Conservation (phyloP, 306 rosid genomes). For the Quercus cerris region DNA sequence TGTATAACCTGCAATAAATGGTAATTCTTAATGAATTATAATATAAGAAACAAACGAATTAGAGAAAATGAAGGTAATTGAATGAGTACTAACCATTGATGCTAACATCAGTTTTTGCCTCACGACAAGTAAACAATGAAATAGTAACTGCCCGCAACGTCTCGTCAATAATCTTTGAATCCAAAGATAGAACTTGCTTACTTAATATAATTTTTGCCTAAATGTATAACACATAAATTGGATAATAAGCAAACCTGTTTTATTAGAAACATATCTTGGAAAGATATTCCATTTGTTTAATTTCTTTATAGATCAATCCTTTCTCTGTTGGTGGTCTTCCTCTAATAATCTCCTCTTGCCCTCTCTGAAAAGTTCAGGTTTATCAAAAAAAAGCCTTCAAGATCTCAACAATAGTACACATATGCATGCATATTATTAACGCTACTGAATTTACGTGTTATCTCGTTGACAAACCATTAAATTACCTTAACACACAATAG, state of each 20-base stretch:
- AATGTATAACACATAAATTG: background rate
- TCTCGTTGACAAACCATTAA: too few relatives aligned
- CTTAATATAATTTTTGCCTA: too few relatives aligned
- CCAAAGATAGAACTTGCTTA: background rate
- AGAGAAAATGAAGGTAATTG: background rate
- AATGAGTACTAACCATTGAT: slow-evolving; percentile 23
- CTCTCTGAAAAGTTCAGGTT: slow-evolving; percentile 26
- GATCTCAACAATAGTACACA: background rate
- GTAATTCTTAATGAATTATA: background rate
- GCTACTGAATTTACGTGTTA: too few relatives aligned
- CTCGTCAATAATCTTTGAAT: slow-evolving; percentile 34
- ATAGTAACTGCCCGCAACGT: slow-evolving; percentile 27
- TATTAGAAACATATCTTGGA: slow-evolving; percentile 20
- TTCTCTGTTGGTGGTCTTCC: slow-evolving; percentile 24
- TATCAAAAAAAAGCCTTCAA: background rate
- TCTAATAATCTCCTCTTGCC: slow-evolving; percentile 42
- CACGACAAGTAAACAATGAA: slow-evolving; percentile 40
- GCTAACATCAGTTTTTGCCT: slow-evolving; percentile 33
- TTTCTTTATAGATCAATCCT: slow-evolving; percentile 28
- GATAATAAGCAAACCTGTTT: background rate
- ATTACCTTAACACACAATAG: too few relatives aligned
- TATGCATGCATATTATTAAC: too few relatives aligned
- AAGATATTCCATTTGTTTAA: slow-evolving; percentile 50
- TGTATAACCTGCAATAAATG: slow-evolving; percentile 29
- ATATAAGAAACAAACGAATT: background rate